A percentile compares a stretch with the other conserved stretches of the same genome.
These are phyloP conservation scores for Margaritispora aquatica DNA, from an alignment of 495 filamentous ascomycete genomes.

Conservation along the genomic window DNA sequence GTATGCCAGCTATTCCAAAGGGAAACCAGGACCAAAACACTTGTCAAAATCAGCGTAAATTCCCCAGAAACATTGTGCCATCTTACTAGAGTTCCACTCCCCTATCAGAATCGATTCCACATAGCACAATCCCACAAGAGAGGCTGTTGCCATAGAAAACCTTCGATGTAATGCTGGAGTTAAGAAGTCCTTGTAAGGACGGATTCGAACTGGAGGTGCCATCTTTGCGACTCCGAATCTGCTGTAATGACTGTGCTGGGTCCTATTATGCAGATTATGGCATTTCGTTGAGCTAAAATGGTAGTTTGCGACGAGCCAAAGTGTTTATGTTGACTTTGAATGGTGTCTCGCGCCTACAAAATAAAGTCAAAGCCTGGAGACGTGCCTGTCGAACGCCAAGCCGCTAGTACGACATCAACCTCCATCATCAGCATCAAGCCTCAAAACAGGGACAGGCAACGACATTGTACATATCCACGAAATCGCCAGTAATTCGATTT, in stretches of 20 bases:
- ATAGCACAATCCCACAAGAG: conserved; percentile 67
- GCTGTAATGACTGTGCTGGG: conserved; percentile 18
- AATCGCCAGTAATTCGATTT: not conserved
- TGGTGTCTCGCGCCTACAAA: not conserved
- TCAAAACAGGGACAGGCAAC: conserved; percentile 14
- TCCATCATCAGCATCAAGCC: conserved; percentile 3
- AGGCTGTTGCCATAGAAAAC: conserved; percentile 67
- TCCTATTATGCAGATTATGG: not conserved
- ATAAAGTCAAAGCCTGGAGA: conserved; percentile 3
- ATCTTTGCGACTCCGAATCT: conserved; percentile 6
- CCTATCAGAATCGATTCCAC: conserved; percentile 63
- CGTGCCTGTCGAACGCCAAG: not conserved
- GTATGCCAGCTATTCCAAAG: conserved; percentile 64
- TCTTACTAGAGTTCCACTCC: conserved; percentile 58
- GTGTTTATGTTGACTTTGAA: conserved; percentile 11
- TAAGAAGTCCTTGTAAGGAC: conserved; percentile 63
- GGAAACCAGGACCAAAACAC: conserved; percentile 86
- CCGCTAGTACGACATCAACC: not conserved
- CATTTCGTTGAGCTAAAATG: not conserved
- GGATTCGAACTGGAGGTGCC: conserved; percentile 19
- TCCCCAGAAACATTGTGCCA: not conserved
- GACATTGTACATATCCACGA: conserved; percentile 7
- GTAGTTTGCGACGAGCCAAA: not conserved
- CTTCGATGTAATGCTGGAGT: conserved; percentile 83
- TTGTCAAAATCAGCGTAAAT: conserved; percentile 28